Base-by-base conservation (phyloP, 345 rosid species). In the Lepidium aucheri region DNA sequence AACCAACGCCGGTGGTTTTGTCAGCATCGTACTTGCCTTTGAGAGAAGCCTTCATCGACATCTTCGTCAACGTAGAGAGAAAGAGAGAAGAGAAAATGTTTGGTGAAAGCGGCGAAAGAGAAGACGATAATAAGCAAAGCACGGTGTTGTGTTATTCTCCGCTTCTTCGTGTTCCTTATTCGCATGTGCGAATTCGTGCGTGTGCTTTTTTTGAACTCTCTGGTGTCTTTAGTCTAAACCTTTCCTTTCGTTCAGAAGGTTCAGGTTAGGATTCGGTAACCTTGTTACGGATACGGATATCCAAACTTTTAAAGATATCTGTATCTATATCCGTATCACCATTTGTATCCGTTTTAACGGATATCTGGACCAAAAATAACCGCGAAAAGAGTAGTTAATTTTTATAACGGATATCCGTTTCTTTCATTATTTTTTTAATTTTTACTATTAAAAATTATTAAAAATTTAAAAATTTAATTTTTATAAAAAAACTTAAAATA, bases 21-120 rank as follows among this genome's bases (percentile, higher is more conserved):
- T 79, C 89, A 24, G 47, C 49, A 13, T 82, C 89, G 76, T 84
- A 84, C 76, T 74, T 84, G 74, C 89, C 89, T 64, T 86, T 89
- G 70, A 92, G 46, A 52, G 98, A 82, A 24, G 87, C 95, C 86
- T 80, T 92, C 96, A 88, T 87, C 70, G 33, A 9, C 63, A 40
- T 39, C 26, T 57, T 59, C 46, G 53, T 60, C 36, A 42, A 39
- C 60, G 53, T 53, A 12, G 62, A 43, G 78, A 70, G 24, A 39
- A 62, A 72, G 66, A 51, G 22, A 60, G 49, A 24, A 35, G 41
- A 26, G 35, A 20, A 20, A 34, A 15, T 8, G 45, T 39, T 58
- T 58, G 58, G 66, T 58, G 73, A 56, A 36, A 44, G 62, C 55
- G 54, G 40, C 52, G 69, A 39, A 26, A 50, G 17, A 17, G 17